Evolutionary conservation across 2,329 filamentous ascomycete species (phyloP).

Genomic region (Ceratocystis harringtonii): DNA sequence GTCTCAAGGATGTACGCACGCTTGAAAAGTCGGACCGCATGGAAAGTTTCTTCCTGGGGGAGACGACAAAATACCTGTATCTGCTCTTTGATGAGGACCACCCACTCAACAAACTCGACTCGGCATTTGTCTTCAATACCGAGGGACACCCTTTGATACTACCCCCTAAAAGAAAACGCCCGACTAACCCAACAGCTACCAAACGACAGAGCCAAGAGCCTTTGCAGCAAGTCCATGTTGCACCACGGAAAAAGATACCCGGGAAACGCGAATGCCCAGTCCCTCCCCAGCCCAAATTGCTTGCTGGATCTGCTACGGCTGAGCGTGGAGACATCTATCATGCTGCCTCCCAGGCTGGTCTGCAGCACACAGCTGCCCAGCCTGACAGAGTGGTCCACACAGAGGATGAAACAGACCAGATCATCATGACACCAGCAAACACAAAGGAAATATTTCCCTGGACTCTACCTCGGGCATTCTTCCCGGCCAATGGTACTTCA

Average conservation of each 20-base stretch:
- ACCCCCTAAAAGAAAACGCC: slow-evolving; percentile 30
- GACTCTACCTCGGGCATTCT: slow-evolving; percentile 64
- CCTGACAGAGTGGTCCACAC: slow-evolving; percentile 32
- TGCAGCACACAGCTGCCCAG: slow-evolving; percentile 60
- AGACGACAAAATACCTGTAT: slow-evolving; percentile 93
- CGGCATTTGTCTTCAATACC: slow-evolving; percentile 83
- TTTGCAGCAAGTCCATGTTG: slow-evolving; percentile 10
- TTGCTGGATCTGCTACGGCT: slow-evolving; percentile 66
- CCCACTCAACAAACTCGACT: slow-evolving; percentile 74
- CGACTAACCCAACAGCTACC: not conserved
- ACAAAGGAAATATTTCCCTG: slow-evolving; percentile 53
- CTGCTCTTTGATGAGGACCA: slow-evolving; percentile 76
- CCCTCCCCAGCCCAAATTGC: slow-evolving; percentile 41
- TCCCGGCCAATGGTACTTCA: slow-evolving; percentile 66
- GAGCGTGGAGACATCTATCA: slow-evolving; percentile 74
- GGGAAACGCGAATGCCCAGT: slow-evolving; percentile 47
- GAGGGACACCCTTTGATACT: slow-evolving; percentile 90
- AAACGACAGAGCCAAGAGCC: not conserved
- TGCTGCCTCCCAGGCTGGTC: slow-evolving; percentile 66
- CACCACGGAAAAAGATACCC: slow-evolving; percentile 15
- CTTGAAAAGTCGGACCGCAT: slow-evolving; percentile 86
- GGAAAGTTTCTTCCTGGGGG: slow-evolving; percentile 97
- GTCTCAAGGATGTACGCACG: slow-evolving; percentile 64
- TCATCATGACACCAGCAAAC: slow-evolving; percentile 33
- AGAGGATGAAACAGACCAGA: slow-evolving; percentile 34